Evolutionary conservation across 257 asterid species (phyloP).

Genomic region (Solanum corneliomulleri): DNA sequence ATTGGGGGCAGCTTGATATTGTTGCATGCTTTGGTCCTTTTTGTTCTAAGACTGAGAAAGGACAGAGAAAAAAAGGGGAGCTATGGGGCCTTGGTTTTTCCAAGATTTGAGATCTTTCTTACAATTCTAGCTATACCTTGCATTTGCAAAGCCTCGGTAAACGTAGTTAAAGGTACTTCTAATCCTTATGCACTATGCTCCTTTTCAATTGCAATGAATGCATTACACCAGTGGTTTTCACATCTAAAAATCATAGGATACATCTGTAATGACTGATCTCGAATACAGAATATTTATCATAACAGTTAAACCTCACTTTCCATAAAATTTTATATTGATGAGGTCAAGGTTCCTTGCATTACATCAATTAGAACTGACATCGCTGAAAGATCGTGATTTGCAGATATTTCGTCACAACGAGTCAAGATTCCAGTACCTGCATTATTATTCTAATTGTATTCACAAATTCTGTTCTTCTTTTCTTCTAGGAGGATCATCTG

Average conservation of each 20-base stretch:
- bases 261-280: background rate
- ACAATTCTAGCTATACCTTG: conserved; percentile 66
- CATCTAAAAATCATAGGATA: background rate
- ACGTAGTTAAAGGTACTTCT: conserved; percentile 56
- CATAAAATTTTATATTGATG: background rate
- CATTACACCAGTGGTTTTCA: background rate
- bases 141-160: conserved; percentile 59
- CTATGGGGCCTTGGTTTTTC: conserved; percentile 62
- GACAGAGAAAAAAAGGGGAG: conserved; percentile 30
- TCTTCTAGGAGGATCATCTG: conserved; percentile 46
- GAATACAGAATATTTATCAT: background rate
- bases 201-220: background rate
- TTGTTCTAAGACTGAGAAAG: conserved; percentile 36
- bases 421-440: too few species aligned
- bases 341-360: background rate
- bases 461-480: background rate
- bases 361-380: background rate
- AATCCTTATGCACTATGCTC: background rate
- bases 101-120: conserved; percentile 77
- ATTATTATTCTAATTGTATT: too few species aligned
- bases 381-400: background rate
- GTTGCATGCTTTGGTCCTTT: conserved; percentile 39
- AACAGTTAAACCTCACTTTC: background rate
- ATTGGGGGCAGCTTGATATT: conserved; percentile 47
- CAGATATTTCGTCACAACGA: background rate